phyloP scores from a whole-genome alignment of 257 asterid species.

The Solanum etuberosum region DNA sequence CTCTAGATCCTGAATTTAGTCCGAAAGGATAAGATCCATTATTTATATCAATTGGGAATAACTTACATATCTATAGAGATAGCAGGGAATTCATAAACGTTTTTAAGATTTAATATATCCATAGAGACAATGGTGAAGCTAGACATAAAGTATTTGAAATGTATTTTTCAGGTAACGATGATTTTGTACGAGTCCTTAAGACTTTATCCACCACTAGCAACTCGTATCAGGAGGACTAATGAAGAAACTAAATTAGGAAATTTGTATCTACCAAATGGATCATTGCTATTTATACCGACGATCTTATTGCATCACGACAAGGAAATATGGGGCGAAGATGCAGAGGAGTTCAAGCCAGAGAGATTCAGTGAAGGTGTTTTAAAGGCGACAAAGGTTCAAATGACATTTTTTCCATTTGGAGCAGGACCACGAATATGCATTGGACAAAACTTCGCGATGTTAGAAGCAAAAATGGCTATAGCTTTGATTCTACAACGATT shows the following conservation, averaged over 20 bases:
- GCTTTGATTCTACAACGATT: no score
- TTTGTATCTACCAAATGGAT: conserved; percentile 25
- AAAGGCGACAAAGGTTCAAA: conserved; percentile 23
- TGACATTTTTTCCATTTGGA: conserved; percentile 28
- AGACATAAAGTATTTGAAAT: no score
- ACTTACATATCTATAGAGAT: no score
- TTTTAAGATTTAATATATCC: no score
- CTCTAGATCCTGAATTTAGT: no score
- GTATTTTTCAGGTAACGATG: no score
- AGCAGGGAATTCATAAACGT: no score
- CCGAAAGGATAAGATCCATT: no score
- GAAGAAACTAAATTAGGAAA: conserved; percentile 23
- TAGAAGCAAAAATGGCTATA: no score
- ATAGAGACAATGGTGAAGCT: no score
- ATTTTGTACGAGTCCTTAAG: no score
- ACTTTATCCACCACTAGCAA: background rate
- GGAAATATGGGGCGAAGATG: conserved; percentile 44
- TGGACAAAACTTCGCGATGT: conserved; percentile 35
- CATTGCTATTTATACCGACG: conserved; percentile 16
- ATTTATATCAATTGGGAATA: no score
- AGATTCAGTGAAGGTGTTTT: conserved; percentile 33
- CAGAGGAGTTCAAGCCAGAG: conserved; percentile 45
- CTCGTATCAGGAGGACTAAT: background rate
- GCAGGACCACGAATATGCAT: conserved; percentile 50
- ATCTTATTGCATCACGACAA: conserved; percentile 28